A percentile compares a stretch with the other conserved stretches of the same genome.
Evolutionary conservation across 345 rosid genomes (phyloP).

Genomic region (Eucalyptus guilfoylei): DNA sequence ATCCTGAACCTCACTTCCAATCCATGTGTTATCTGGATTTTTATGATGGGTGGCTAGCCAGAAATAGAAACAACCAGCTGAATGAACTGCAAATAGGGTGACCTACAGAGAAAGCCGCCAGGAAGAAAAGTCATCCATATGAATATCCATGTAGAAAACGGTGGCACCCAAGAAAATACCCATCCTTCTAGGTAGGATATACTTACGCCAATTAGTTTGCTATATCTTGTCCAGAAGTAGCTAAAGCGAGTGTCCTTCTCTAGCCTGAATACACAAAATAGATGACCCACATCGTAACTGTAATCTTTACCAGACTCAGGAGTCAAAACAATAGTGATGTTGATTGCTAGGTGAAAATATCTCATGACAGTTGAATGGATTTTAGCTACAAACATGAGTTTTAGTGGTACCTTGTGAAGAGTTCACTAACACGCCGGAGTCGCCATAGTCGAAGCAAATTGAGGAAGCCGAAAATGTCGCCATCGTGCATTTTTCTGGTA

Average conservation of each 20-base stretch:
- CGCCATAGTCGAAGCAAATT: conserved; percentile 92
- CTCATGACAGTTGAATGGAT: background rate
- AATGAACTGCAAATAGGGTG: conserved; percentile 64
- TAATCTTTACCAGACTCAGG: background rate
- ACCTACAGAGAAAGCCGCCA: conserved; percentile 33
- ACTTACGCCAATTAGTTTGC: conserved; percentile 62
- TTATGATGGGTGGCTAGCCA: conserved; percentile 60
- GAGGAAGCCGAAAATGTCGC: conserved; percentile 49
- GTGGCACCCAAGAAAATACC: background rate
- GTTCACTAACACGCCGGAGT: conserved; percentile 65
- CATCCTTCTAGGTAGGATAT: background rate
- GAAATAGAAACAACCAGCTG: conserved; percentile 75
- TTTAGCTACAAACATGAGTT: background rate
- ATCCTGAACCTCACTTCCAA: conserved; percentile 37
- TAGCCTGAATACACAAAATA: conserved; percentile 24
- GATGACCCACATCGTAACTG: background rate
- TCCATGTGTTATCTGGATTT: conserved; percentile 43
- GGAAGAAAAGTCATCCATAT: background rate
- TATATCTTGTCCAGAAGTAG: conserved; percentile 58
- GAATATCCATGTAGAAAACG: background rate
- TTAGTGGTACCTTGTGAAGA: conserved; percentile 50
- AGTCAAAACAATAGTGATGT: background rate
- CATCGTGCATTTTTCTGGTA: conserved; percentile 16
- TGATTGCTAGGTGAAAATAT: background rate
- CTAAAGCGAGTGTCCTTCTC: conserved; percentile 76